Conservation (phyloP, 371 early-diverging fungal genomes). For the Vairimorpha apis region DNA sequence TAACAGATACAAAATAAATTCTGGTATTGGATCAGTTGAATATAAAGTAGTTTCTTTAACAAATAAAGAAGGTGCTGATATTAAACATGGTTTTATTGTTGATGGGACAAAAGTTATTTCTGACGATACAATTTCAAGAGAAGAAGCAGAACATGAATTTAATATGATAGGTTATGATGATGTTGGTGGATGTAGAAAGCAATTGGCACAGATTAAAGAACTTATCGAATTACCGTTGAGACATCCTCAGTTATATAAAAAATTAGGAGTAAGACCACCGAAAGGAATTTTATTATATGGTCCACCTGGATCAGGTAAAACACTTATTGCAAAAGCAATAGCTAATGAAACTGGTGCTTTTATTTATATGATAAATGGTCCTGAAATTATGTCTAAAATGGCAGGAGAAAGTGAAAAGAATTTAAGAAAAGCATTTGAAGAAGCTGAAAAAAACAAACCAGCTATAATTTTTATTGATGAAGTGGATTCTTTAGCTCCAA, state of each 20-base stretch:
- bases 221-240: slow-evolving; percentile 93
- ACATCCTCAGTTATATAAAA: slow-evolving; percentile 92
- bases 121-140: slow-evolving; percentile 90
- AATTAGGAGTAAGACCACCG: slow-evolving; percentile 95
- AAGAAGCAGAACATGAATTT: slow-evolving; percentile 90
- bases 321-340: slow-evolving; percentile 84
- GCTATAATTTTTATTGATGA: slow-evolving; percentile 98
- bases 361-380: slow-evolving; percentile 93
- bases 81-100: slow-evolving; percentile 63
- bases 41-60: slow-evolving; percentile 89
- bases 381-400: slow-evolving; percentile 99
- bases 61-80: slow-evolving; percentile 59
- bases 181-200: slow-evolving; percentile 94
- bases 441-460: slow-evolving; percentile 89
- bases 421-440: slow-evolving; percentile 93
- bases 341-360: slow-evolving; percentile 86
- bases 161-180: slow-evolving; percentile 95
- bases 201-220: slow-evolving; percentile 98
- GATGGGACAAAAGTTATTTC: slow-evolving; percentile 93
- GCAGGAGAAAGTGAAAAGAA: slow-evolving; percentile 95
- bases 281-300: slow-evolving; percentile 78
- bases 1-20: slow-evolving; percentile 82
- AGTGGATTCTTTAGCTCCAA: slow-evolving; percentile 96
- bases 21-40: slow-evolving; percentile 82
- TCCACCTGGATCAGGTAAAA: slow-evolving; percentile 95